Evolutionary conservation across 2,329 filamentous ascomycete genomes (phyloP).

Genomic region (Neofusicoccum sp.): DNA sequence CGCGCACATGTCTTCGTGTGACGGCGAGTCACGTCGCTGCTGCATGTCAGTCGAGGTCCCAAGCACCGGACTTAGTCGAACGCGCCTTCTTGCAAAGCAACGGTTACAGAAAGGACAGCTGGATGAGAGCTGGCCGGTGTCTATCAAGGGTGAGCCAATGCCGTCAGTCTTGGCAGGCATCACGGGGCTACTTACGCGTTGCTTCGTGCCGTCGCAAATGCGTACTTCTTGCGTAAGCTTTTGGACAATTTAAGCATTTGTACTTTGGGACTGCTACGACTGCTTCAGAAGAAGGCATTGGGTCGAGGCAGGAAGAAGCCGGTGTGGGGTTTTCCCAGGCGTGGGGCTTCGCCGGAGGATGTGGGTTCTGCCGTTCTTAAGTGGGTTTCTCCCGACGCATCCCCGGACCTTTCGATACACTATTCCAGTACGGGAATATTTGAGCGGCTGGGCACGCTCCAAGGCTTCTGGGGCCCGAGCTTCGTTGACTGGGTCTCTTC

Average conservation of each 20-base stretch:
- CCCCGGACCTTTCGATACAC: too few species aligned
- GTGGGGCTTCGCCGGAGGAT: too few species aligned
- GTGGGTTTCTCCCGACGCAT: too few species aligned
- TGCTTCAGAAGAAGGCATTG: too few species aligned
- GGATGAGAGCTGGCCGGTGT: not conserved
- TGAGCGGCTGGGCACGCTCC: too few species aligned
- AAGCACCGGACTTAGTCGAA: not conserved
- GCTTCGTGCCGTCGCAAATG: constrained; percentile 20
- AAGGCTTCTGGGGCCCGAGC: too few species aligned
- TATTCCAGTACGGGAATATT: too few species aligned
- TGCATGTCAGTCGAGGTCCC: not conserved
- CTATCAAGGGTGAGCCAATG: not conserved
- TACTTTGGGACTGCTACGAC: too few species aligned
- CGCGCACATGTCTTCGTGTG: constrained; percentile 18
- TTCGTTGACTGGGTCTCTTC: too few species aligned
- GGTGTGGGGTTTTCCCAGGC: too few species aligned
- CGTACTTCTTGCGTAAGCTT: constrained; percentile 4
- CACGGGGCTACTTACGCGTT: not conserved
- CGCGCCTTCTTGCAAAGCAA: constrained; percentile 15
- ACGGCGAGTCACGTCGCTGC: constrained; percentile 19
- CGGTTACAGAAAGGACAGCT: constrained; percentile 17
- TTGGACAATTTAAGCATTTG: constrained; percentile 8
- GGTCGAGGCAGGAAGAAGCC: too few species aligned
- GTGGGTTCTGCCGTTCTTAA: too few species aligned
- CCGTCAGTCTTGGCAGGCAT: not conserved